Conservation (phyloP, 768 basidiomycete species). For the Cystobasidium tubakii region DNA sequence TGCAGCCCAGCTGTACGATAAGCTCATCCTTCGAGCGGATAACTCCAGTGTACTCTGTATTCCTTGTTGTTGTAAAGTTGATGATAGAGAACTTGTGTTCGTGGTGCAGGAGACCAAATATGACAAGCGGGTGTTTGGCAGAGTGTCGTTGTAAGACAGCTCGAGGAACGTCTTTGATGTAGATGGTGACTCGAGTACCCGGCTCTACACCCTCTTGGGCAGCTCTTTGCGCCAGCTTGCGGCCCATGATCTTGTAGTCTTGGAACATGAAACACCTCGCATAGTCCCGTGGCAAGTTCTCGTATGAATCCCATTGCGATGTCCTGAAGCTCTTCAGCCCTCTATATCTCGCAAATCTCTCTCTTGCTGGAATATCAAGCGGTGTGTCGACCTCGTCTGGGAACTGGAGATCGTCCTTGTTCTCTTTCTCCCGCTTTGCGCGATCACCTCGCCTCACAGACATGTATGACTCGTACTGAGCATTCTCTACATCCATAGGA, state of each 20-base stretch:
- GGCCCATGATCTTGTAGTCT: conserved; percentile 79
- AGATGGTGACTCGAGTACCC: conserved; percentile 71
- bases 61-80: conserved; percentile 86
- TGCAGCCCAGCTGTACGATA: conserved; percentile 79
- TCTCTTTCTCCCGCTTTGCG: conserved; percentile 59
- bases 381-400: conserved; percentile 97
- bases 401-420: conserved; percentile 75
- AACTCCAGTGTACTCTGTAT: conserved; percentile 83
- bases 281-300: conserved; percentile 89
- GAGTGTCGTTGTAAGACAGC: conserved; percentile 53
- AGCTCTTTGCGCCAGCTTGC: conserved; percentile 60
- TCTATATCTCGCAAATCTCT: conserved; percentile 83
- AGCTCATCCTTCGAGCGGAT: conserved; percentile 93
- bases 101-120: conserved; percentile 82
- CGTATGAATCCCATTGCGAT: conserved; percentile 95
- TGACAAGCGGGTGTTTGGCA: conserved; percentile 55
- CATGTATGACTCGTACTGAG: conserved; percentile 48
- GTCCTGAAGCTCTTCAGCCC: conserved; percentile 88
- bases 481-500: conserved; percentile 28
- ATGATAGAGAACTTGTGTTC: conserved; percentile 92
- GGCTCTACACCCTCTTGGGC: conserved; percentile 72
- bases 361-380: conserved; percentile 67
- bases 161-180: conserved; percentile 68
- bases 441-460: conserved; percentile 44
- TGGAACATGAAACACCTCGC: conserved; percentile 94